Conservation (phyloP, 2,329 filamentous ascomycete species). For the Delphinella strobiligena region DNA sequence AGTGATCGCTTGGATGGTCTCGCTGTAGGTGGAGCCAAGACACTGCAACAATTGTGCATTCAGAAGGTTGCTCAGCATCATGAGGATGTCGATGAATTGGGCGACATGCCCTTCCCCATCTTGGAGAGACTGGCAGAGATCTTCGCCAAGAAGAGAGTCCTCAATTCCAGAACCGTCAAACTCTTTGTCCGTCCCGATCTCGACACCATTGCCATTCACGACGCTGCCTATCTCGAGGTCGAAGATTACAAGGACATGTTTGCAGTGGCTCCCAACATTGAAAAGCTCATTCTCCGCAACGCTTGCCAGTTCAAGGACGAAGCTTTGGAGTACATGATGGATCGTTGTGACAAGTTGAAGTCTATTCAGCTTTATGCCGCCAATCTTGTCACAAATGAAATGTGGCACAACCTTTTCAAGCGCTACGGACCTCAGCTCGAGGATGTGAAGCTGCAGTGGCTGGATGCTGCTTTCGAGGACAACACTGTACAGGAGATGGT, state of each 20-base stretch:
- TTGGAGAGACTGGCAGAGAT: conserved; percentile 50
- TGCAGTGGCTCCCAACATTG: conserved; percentile 56
- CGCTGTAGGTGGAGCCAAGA: conserved; percentile 53
- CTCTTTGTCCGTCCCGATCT: conserved; percentile 42
- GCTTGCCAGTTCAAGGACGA: conserved; percentile 86
- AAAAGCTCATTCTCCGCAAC: conserved; percentile 63
- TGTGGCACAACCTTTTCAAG: conserved; percentile 60
- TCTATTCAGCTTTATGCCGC: conserved; percentile 70
- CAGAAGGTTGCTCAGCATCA: conserved; percentile 52
- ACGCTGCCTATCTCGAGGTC: conserved; percentile 54
- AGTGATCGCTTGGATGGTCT: conserved; percentile 75
- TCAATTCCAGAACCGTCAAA: conserved; percentile 39
- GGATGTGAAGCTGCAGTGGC: conserved; percentile 66
- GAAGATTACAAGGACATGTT: conserved; percentile 76
- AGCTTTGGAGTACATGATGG: conserved; percentile 69
- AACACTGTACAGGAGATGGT: conserved; percentile 52
- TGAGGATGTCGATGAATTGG: conserved; percentile 52
- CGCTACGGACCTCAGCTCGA: conserved; percentile 54
- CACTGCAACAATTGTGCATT: conserved; percentile 52
- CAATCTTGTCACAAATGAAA: conserved; percentile 66
- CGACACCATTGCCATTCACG: conserved; percentile 46
- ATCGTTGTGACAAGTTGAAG: conserved; percentile 56
- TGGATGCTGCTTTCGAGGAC: conserved; percentile 71
- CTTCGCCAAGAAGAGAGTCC: conserved; percentile 49
- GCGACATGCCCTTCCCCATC: conserved; percentile 46